A percentile compares a stretch with the other conserved stretches of the same genome.
phyloP scores from a whole-genome alignment of 306 rosid genomes.

The Arachis stenosperma region DNA sequence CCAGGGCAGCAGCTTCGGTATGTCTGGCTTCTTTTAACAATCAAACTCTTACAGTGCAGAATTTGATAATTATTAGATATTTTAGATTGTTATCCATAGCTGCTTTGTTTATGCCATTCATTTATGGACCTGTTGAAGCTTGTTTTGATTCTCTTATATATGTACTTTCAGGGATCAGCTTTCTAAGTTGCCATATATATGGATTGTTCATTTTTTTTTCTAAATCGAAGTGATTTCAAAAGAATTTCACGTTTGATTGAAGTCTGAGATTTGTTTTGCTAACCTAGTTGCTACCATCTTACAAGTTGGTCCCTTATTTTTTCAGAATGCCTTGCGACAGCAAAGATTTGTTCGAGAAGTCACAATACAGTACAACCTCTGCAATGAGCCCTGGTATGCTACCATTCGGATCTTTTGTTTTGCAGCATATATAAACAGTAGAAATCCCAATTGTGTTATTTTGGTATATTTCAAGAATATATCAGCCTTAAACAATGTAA shows the following conservation, averaged over 20 bases:
- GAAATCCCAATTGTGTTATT: constrained; percentile 2
- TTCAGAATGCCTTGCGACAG: constrained; percentile 94
- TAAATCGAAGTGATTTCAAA: neutral
- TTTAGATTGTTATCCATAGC: constrained; percentile 11
- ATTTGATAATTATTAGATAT: constrained; percentile 10
- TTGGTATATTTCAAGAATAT: constrained; percentile 27
- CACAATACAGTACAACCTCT: constrained; percentile 97
- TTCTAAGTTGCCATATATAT: constrained; percentile 13
- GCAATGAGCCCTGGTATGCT: constrained; percentile 96
- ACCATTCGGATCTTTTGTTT: constrained; percentile 6
- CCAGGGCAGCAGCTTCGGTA: constrained; percentile 99
- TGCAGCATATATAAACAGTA: constrained; percentile 14
- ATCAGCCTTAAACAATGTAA: neutral
- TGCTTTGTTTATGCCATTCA: constrained; percentile 10
- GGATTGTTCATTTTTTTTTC: neutral
- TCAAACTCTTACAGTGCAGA: constrained; percentile 4
- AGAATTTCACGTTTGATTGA: constrained; percentile 20
- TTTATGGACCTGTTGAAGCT: constrained; percentile 18
- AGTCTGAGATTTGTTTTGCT: constrained; percentile 20
- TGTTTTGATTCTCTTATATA: constrained; percentile 4
- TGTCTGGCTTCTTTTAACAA: constrained; percentile 39
- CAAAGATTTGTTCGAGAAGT: constrained; percentile 95
- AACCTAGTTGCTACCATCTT: constrained; percentile 6
- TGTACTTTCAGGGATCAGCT: constrained; percentile 11
- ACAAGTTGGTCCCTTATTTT: constrained; percentile 38